Base-by-base conservation (phyloP, 2,329 filamentous ascomycete genomes). In the Beauveria asiatica region DNA sequence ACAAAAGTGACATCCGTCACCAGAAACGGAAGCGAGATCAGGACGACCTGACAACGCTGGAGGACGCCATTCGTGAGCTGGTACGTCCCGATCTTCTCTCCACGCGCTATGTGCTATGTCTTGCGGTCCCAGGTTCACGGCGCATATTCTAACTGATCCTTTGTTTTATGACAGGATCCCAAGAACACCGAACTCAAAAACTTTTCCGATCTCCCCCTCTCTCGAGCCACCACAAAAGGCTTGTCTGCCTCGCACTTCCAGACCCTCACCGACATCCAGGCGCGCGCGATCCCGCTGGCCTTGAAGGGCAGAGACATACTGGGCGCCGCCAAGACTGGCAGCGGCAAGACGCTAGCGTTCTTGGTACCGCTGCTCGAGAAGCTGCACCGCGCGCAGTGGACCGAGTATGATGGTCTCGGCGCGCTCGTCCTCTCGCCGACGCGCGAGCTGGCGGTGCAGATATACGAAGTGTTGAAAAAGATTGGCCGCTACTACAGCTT, bases 381-480 rank as follows among this genome's bases (percentile, higher is more conserved):
- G 68, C 82, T 99, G 3, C 94, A 96, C 73, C 86, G 92, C 56
- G 84, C 86, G 60, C 89, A 87, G 80, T 97, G 92, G 87, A 89
- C 94, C 17, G 90, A 96, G 67, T 82, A 86, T 67, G 94, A 99
- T 75, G 94, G 94, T 0, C 79, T 99, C 33, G 93, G 93, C 9
- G 94, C 94, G 5, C 82, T 99, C 64, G 90, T 99, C 65, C 87
- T 99, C 58, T 93, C 92, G 0, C 94, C 94, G 0, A 99, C 94
- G 8, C 87, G 94, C 69, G 94, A 99, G 76, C 80, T 99, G 59
- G 93, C 94, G 0, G 94, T 95, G 44, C 94, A 99, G 74, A 99
- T 96, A 63, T 99, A 97, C 70, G 89, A 97, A 61, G 93, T 97
- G 0, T 75, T 99, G 67, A 83, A 90, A 63, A 96, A 96, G 73